Base-by-base conservation (phyloP, 2,329 filamentous ascomycete genomes). In the Bipolaris gigantea region DNA sequence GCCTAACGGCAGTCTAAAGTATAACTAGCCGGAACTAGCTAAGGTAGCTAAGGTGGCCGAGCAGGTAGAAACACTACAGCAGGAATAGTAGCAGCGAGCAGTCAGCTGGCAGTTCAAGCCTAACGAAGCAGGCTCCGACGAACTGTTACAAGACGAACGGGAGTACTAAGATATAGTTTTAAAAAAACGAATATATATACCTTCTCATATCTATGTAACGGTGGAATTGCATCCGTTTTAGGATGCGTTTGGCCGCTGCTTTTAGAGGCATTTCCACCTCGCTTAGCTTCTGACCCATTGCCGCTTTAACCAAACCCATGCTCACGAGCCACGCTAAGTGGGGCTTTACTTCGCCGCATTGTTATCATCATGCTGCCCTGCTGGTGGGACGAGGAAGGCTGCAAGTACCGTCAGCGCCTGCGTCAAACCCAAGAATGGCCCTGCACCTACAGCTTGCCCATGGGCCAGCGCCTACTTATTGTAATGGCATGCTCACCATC, bases 401-500 rank as follows among this genome's bases (percentile, higher is more conserved):
- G 32, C 15, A 25, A 48, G 3, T 48, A 23, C 25, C 39, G 23
- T 35, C 13, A 48, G 40, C 27, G 46, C 51, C 32, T 42, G 34
- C 3, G 16, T 21, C 16, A 34, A 53, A 48, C 45, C 32, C 11
- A 53, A 48, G 33, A 34, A 48, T 54, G 16, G 45, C 27, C 38
- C 51, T 18, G 13, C 50, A 25, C 39, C 3, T 49, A 54, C 27
- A 35, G 23, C 32, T 53, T 48, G 44, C 46, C 46, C 35, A 23
- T 41, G 9, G 45, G 5, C 45, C 27, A 21, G 54, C 45, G 40
- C 49, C 35, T 56, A 56, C 54, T 56, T 56, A 49, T 32, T 39
- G 41, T 49, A 30, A 56, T 56, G 36, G 54, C 23, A 53, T 52
- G 36, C 45, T 27, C 41, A 44, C 45, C 34, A n/a, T 56, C 49